phyloP scores from a whole-genome alignment of 2,329 filamentous ascomycete genomes.

The Geoglossum cookeanum region DNA sequence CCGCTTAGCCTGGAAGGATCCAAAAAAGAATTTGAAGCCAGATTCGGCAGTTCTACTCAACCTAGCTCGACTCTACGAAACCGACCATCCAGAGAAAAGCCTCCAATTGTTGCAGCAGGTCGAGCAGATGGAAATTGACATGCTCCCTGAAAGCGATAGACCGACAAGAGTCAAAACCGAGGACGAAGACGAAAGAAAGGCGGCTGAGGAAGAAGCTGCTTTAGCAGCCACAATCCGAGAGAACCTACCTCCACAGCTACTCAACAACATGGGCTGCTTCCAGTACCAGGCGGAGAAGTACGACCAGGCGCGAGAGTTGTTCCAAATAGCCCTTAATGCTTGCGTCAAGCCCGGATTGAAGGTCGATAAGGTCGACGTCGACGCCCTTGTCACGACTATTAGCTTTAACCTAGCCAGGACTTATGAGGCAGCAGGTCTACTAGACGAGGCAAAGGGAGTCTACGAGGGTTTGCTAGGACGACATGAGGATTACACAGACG shows the following conservation, averaged over 20 bases:
- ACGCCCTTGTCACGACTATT: slow-evolving; percentile 85
- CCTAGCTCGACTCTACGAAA: slow-evolving; percentile 77
- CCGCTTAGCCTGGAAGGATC: slow-evolving; percentile 75
- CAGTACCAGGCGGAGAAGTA: slow-evolving; percentile 76
- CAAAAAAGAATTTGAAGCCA: slow-evolving; percentile 62
- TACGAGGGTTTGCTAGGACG: slow-evolving; percentile 73
- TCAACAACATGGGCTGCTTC: slow-evolving; percentile 97
- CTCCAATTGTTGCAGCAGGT: slow-evolving; percentile 82
- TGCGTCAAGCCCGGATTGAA: slow-evolving; percentile 66
- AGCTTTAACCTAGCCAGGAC: slow-evolving; percentile 91
- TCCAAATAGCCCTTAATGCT: slow-evolving; percentile 77
- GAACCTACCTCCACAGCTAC: slow-evolving; percentile 65
- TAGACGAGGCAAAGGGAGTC: slow-evolving; percentile 68
- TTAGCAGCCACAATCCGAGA: slow-evolving; percentile 48
- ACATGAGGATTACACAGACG: slow-evolving; percentile 84
- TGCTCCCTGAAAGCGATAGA: slow-evolving; percentile 50
- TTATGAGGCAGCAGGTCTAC: slow-evolving; percentile 68
- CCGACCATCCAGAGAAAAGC: slow-evolving; percentile 70
- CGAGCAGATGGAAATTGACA: slow-evolving; percentile 71
- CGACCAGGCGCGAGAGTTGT: slow-evolving; percentile 63
- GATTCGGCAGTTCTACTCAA: slow-evolving; percentile 84
- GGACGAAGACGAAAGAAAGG: slow-evolving; percentile 12
- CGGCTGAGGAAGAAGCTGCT: slow-evolving; percentile 37
- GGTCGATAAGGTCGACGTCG: slow-evolving; percentile 60
- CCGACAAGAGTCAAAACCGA: slow-evolving; percentile 22